Conservation (phyloP, 164 flowering plant genomes). For the Nymphaea colorata region DNA sequence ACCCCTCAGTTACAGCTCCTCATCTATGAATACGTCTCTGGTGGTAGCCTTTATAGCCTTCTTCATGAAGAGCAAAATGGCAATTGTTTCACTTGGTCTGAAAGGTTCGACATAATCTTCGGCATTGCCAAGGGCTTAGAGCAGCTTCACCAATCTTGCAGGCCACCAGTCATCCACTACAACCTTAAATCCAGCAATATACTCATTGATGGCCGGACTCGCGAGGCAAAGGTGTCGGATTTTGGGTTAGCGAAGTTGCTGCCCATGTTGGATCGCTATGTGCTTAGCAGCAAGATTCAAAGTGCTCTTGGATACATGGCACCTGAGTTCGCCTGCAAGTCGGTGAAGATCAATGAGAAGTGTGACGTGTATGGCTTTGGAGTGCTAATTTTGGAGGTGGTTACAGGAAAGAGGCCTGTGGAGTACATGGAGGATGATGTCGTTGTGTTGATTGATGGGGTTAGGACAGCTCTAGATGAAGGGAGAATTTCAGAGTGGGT, state of each 20-base stretch:
- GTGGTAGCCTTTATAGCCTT: constrained; percentile 67
- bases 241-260: constrained; percentile 73
- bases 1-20: constrained; percentile 86
- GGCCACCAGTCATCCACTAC: constrained; percentile 55
- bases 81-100: constrained; percentile 60
- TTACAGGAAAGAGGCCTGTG: constrained; percentile 85
- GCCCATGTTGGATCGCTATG: constrained; percentile 77
- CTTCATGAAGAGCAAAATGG: constrained; percentile 63
- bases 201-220: constrained; percentile 10
- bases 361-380: constrained; percentile 95
- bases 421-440: constrained; percentile 99
- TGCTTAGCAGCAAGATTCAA: constrained; percentile 88
- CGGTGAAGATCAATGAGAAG: constrained; percentile 87
- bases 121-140: constrained; percentile 78
- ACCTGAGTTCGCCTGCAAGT: constrained; percentile 85
- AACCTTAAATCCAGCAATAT: constrained; percentile 73
- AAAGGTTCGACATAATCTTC: constrained; percentile 64
- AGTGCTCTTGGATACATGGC: constrained; percentile 99
- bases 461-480: constrained; percentile 72
- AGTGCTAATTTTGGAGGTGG: constrained; percentile 62
- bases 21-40: constrained; percentile 59
- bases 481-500: constrained; percentile 74
- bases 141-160: constrained; percentile 43
- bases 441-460: constrained; percentile 76
- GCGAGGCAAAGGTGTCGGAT: constrained; percentile 59